These are phyloP conservation scores for Fusarium buxicola DNA, from an alignment of 2,329 filamentous ascomycete species.

Conservation along the genomic window DNA sequence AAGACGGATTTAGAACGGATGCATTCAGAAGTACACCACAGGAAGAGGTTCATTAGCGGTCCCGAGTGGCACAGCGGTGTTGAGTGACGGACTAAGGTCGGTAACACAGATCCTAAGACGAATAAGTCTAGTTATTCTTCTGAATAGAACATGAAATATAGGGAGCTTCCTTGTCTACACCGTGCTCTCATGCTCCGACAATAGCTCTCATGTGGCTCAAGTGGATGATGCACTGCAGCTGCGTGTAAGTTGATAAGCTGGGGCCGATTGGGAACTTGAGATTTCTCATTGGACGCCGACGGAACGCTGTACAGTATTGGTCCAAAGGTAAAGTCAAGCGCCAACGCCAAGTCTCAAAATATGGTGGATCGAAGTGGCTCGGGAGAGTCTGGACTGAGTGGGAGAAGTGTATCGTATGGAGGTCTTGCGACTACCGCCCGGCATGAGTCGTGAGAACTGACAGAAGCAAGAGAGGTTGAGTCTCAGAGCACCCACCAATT, in stretches of 20 bases:
- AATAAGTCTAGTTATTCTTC: too few relatives aligned
- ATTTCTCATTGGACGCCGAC: constrained; percentile 1
- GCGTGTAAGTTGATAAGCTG: not conserved
- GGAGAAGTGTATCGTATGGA: not conserved
- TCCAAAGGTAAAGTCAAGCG: constrained; percentile 12
- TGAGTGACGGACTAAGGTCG: not conserved
- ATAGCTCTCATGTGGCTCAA: too few relatives aligned
- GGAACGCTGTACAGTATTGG: too few relatives aligned
- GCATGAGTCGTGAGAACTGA: too few relatives aligned
- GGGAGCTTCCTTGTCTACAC: too few relatives aligned
- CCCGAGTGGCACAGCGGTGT: not conserved
- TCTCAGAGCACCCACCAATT: not conserved
- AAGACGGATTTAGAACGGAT: not conserved
- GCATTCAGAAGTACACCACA: not conserved
- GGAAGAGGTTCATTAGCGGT: not conserved
- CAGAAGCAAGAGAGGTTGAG: too few relatives aligned
- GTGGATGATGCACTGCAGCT: too few relatives aligned
- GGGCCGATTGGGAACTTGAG: constrained; percentile 1
- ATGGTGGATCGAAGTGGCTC: not conserved
- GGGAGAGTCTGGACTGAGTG: not conserved
- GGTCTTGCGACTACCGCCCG: too few relatives aligned
- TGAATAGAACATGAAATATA: too few relatives aligned
- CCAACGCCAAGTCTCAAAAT: constrained; percentile 9
- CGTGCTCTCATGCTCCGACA: too few relatives aligned
- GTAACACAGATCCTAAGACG: too few relatives aligned